Base-by-base conservation (phyloP, 1,139 yeast genomes). In the Schwanniomyces etchellsii region DNA sequence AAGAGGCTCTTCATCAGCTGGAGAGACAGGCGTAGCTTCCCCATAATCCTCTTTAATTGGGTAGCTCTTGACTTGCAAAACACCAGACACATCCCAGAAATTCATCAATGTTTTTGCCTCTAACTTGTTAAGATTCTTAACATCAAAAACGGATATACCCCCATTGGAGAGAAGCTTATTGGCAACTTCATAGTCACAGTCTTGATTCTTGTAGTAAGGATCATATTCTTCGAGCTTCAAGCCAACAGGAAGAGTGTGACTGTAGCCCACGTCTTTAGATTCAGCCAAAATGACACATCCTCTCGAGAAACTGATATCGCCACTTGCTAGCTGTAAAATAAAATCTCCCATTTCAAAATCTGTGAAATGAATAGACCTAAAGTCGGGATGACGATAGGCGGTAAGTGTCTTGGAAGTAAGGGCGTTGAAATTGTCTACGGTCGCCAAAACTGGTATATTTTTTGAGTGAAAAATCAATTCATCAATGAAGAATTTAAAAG, bases 371-470 rank as follows among this genome's bases (percentile, higher is more conserved):
- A 89, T 71, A 12, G 70, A 71, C 26, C 64, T 55, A 57, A 78
- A 77, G 24, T 74, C 64, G 2, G 71, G 57, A 47, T 78, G 71
- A 43, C 74, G 73, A 60, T 88, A 85, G 29, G 59, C 66, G 6
- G 95, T 74, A 31, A 57, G 55, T 7, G 83, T 67, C 24, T 60
- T 50, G 31, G 77, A 73, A 14, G 79, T 57, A 35, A 86, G 57
- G 1, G 79, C 76, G 37, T 86, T 80, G 47, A 86, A 69, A 50
- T 84, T 79, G 50, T 89, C 97, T 28, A 86, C 64, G 5, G 94
- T 68, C 29, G 86, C 62, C 31, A 78, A 60, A 4, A 86, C 81
- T 1, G 95, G 91, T 24, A 64, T 48, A 5, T 48, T 37, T 12
- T 54, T 41, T 30, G 77, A 72, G 26, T 55, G 55, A 18, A 69